A percentile compares a stretch with the other conserved stretches of the same genome.
phyloP scores from a whole-genome alignment of 2,329 filamentous ascomycete species.

The Fusarium goolgardi region DNA sequence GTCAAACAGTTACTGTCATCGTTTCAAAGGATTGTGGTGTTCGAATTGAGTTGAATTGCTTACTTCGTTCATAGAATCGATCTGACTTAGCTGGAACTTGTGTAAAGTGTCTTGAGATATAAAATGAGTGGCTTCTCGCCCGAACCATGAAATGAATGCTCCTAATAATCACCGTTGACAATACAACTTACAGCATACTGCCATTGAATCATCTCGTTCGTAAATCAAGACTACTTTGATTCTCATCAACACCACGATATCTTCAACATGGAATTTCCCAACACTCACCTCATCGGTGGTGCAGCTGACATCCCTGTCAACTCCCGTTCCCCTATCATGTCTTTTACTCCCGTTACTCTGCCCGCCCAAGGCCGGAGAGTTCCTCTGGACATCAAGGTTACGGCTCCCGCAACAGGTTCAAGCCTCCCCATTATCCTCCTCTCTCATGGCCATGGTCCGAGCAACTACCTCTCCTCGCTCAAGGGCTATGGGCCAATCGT shows the following conservation, averaged over 20 bases:
- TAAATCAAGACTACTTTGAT: too few relatives aligned
- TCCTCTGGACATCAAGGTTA: conserved; percentile 44
- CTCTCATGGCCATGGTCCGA: conserved; percentile 46
- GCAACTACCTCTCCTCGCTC: conserved; percentile 44
- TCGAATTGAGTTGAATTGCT: background rate
- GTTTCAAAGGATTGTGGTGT: background rate
- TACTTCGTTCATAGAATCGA: background rate
- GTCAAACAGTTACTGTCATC: background rate
- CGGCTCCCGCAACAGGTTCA: conserved; percentile 25
- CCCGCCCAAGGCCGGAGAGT: conserved; percentile 30
- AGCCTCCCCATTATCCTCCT: conserved; percentile 44
- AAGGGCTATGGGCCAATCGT: conserved; percentile 44
- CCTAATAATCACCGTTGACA: background rate
- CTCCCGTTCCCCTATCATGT: conserved; percentile 36
- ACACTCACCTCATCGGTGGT: conserved; percentile 39
- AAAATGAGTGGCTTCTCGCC: background rate
- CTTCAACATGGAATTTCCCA: conserved; percentile 39
- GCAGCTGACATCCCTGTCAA: conserved; percentile 41
- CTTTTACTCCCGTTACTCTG: conserved; percentile 42
- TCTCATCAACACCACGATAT: background rate
- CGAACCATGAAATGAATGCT: background rate
- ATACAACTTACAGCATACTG: accelerated
- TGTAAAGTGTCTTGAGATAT: background rate
- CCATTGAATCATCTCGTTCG: accelerated
- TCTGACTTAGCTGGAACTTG: background rate